Conservation (phyloP, 2,329 filamentous ascomycete genomes). For the Torrubiellomyces zombiae region DNA sequence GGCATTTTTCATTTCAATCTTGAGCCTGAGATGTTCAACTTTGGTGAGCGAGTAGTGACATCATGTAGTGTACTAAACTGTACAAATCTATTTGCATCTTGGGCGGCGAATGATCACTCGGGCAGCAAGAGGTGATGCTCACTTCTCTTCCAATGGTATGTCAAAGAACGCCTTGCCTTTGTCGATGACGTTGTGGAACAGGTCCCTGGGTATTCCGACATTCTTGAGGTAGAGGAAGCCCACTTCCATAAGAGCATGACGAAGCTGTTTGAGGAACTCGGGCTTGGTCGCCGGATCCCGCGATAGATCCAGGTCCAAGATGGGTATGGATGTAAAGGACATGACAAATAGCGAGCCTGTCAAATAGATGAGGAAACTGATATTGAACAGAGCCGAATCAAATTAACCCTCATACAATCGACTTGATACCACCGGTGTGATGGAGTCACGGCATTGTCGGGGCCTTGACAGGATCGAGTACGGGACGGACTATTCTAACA, state of each 20-base stretch:
- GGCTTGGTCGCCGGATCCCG: conserved; percentile 49
- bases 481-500: no score
- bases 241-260: conserved; percentile 66
- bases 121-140: conserved; percentile 14
- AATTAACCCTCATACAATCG: no score
- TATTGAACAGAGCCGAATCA: no score
- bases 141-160: conserved; percentile 61
- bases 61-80: no score
- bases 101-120: no score
- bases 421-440: no score
- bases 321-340: conserved; percentile 61
- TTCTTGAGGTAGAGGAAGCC: conserved; percentile 78
- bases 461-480: no score
- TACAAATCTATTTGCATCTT: no score
- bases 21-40: conserved; percentile 24
- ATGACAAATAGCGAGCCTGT: no score
- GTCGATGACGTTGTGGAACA: conserved; percentile 48
- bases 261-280: conserved; percentile 52
- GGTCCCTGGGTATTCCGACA: conserved; percentile 49
- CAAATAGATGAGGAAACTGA: no score
- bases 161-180: conserved; percentile 64
- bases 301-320: conserved; percentile 58
- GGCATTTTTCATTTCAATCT: conserved; percentile 59
- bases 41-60: not conserved
- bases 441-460: no score